These are phyloP conservation scores for Zygotorulaspora chibaensis DNA, from an alignment of 805 yeast genomes.

Conservation along the genomic window DNA sequence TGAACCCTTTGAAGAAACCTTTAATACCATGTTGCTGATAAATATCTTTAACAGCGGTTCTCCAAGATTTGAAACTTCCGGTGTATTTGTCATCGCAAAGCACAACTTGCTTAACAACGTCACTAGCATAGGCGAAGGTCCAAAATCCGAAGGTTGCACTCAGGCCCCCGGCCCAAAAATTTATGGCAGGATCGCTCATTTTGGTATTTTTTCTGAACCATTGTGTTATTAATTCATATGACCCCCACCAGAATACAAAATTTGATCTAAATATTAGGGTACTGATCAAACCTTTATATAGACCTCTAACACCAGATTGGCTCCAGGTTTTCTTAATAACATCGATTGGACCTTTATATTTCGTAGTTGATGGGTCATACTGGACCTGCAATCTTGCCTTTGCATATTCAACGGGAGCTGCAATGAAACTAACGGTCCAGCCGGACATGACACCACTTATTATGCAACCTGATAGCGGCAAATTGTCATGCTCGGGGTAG, in stretches of 20 bases:
- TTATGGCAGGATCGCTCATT: constrained; percentile 63
- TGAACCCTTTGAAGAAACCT: constrained; percentile 94
- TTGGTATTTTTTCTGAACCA: constrained; percentile 62
- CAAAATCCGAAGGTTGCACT: constrained; percentile 77
- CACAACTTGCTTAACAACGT: constrained; percentile 80
- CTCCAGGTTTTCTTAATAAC: constrained; percentile 57
- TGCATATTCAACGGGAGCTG: constrained; percentile 88
- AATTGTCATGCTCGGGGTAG: constrained; percentile 52
- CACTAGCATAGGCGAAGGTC: constrained; percentile 85
- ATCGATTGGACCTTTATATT: constrained; percentile 76
- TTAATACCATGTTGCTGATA: constrained; percentile 56
- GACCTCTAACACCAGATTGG: constrained; percentile 63
- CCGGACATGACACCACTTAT: constrained; percentile 79
- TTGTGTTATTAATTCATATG: constrained; percentile 73
- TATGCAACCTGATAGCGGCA: constrained; percentile 72
- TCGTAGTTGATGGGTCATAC: constrained; percentile 66
- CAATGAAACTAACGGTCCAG: constrained; percentile 89
- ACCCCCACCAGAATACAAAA: constrained; percentile 92
- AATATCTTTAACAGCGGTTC: constrained; percentile 64
- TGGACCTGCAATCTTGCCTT: constrained; percentile 89
- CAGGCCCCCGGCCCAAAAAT: constrained; percentile 90
- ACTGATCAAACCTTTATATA: constrained; percentile 77
- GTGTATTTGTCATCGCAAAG: constrained; percentile 73
- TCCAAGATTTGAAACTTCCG: constrained; percentile 69
- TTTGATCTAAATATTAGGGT: constrained; percentile 86